These are phyloP conservation scores for Jackrogersella multiformis DNA, from an alignment of 495 filamentous ascomycete species.

Conservation along the genomic window DNA sequence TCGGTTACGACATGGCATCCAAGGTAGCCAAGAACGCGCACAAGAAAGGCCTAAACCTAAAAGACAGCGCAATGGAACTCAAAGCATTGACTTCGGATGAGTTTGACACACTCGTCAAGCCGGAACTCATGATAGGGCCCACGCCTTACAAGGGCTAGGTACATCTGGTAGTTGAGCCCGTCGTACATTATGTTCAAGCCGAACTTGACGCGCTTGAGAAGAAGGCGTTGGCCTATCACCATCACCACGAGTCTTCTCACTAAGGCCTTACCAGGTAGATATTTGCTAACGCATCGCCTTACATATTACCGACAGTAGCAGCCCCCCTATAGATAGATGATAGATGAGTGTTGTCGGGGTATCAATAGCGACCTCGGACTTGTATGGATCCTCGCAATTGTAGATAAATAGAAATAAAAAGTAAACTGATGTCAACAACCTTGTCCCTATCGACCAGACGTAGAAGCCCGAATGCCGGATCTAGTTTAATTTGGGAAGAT, in stretches of 20 bases:
- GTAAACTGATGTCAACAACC: constrained; percentile 24
- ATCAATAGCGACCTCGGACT: constrained; percentile 18
- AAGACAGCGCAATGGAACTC: constrained; percentile 93
- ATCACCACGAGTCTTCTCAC: constrained; percentile 20
- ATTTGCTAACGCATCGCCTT: constrained; percentile 2
- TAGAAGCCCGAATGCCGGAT: constrained; percentile 22
- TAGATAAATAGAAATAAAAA: constrained; percentile 37
- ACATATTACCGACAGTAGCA: not conserved
- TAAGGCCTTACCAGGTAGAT: not conserved
- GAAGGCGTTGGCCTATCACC: constrained; percentile 24
- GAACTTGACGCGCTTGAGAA: constrained; percentile 37
- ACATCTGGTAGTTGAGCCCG: constrained; percentile 39
- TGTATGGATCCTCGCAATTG: constrained; percentile 25
- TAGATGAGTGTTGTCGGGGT: constrained; percentile 1
- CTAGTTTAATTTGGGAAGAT: not conserved
- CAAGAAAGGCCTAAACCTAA: constrained; percentile 95
- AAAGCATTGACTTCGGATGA: constrained; percentile 89
- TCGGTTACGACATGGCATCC: constrained; percentile 97
- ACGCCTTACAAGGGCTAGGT: constrained; percentile 62
- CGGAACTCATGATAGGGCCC: constrained; percentile 97
- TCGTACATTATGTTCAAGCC: constrained; percentile 35
- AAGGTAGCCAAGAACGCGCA: constrained; percentile 99
- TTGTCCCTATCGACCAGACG: constrained; percentile 11
- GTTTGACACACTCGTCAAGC: constrained; percentile 88
- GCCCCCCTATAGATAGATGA: not conserved